Conservation (phyloP, 208 protist species). For the Angomonas deanei region DNA sequence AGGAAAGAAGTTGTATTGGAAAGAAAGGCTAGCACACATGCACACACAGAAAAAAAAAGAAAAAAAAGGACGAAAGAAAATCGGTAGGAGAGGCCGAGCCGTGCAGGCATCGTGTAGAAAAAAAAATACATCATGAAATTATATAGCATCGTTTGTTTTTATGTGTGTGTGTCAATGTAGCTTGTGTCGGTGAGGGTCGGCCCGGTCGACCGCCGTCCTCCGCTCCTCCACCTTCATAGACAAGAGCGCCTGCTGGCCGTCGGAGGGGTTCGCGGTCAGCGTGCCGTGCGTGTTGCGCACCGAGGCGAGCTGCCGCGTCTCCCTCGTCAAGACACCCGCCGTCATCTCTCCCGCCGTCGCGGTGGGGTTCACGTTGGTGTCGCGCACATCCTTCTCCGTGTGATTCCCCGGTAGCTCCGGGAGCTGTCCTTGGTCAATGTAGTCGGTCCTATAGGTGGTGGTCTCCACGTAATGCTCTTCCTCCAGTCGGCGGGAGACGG, state of each 20-base stretch:
- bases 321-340: slow-evolving; percentile 40
- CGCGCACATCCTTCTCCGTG: slow-evolving; percentile 16
- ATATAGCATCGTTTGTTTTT: slow-evolving; percentile 1
- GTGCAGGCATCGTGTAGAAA: no score
- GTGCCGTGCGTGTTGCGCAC: slow-evolving; percentile 75
- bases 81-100: no score
- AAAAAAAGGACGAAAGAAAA: no score
- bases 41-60: no score
- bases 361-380: slow-evolving; percentile 23
- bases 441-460: slow-evolving; percentile 67
- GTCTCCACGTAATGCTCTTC: slow-evolving; percentile 65
- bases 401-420: slow-evolving; percentile 64
- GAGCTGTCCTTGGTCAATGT: slow-evolving; percentile 50
- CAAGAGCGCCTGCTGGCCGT: slow-evolving; percentile 3
- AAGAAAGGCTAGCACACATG: no score
- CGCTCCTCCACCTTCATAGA: slow-evolving; percentile 49
- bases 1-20: no score
- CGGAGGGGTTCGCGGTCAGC: slow-evolving; percentile 16
- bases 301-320: slow-evolving; percentile 14
- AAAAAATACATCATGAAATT: no score
- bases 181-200: slow-evolving; percentile 74
- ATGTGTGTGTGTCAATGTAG: slow-evolving; percentile 15
- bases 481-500: slow-evolving; percentile 53
- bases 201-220: slow-evolving; percentile 46
- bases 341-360: slow-evolving; percentile 46